These are phyloP conservation scores for Rosa lucieae DNA, from an alignment of 306 rosid species.

Conservation along the genomic window DNA sequence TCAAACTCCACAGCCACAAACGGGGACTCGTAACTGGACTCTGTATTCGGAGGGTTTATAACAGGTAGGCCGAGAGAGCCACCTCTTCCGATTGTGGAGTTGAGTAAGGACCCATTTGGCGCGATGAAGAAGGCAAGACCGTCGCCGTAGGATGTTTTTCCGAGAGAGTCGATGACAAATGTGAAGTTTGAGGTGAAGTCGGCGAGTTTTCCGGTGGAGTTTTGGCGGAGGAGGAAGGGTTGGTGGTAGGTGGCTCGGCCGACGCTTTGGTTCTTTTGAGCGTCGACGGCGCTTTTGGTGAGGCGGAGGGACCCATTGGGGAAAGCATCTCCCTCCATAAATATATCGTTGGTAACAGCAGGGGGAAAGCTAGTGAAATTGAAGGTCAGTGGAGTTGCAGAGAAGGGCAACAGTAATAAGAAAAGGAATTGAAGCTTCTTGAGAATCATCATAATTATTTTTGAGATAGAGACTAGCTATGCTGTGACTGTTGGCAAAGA, in stretches of 20 bases:
- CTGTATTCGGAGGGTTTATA: neutral
- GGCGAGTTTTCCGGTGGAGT: neutral
- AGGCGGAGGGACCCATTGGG: neutral
- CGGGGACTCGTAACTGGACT: neutral
- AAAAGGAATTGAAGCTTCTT: neutral
- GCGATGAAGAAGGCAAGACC: neutral
- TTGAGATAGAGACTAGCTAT: no score
- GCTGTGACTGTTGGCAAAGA: no score
- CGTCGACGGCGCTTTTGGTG: neutral
- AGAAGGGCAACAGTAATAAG: neutral
- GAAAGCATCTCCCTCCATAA: neutral
- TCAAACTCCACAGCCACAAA: constrained; percentile 52
- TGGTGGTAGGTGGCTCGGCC: neutral
- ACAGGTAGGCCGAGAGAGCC: neutral
- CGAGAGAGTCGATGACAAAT: neutral
- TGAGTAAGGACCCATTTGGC: neutral
- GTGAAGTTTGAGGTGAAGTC: neutral
- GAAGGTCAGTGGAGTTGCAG: neutral
- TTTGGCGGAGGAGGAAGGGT: neutral
- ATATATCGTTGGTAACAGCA: neutral
- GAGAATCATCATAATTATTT: neutral
- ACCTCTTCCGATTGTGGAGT: neutral
- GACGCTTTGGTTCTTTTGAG: neutral
- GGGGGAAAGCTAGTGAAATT: neutral
- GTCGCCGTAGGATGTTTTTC: neutral